phyloP scores from a whole-genome alignment of 1,284 basidiomycete genomes.

The Heterobasidion occidentale region DNA sequence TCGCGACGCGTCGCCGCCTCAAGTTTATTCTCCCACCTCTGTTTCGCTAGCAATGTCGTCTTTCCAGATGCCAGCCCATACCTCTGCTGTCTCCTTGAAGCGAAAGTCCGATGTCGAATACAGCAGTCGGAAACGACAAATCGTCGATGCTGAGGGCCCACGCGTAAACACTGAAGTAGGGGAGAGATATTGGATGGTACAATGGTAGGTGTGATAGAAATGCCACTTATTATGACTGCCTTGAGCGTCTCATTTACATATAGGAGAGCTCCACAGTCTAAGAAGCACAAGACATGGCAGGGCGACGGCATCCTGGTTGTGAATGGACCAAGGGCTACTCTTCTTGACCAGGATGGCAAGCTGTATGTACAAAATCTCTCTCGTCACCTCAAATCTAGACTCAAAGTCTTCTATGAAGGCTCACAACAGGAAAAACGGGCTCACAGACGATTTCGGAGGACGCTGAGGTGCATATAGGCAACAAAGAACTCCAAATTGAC shows the following conservation, averaged over 20 bases:
- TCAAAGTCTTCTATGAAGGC: conserved; percentile 19
- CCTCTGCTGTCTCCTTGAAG: too few relatives aligned
- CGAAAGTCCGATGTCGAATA: neutral
- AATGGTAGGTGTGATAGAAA: conserved; percentile 39
- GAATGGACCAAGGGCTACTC: conserved; percentile 35
- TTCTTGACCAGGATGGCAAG: conserved; percentile 58
- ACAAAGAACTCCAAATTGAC: conserved; percentile 68
- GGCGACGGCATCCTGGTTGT: conserved; percentile 67
- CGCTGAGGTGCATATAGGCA: conserved; percentile 49
- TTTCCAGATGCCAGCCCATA: too few relatives aligned
- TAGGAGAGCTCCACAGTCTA: conserved; percentile 72
- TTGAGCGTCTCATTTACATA: conserved; percentile 2
- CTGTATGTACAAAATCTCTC: conserved; percentile 30
- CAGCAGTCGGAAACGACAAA: neutral
- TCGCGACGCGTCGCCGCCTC: too few relatives aligned
- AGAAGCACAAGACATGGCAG: conserved; percentile 94
- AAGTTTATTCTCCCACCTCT: too few relatives aligned
- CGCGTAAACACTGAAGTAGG: neutral
- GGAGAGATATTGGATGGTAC: conserved; percentile 59
- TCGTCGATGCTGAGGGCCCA: too few relatives aligned
- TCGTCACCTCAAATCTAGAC: conserved; percentile 12
- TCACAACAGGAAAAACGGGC: conserved; percentile 25
- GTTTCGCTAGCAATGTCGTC: too few relatives aligned
- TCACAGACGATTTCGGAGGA: conserved; percentile 33
- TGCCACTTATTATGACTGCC: neutral